Conservation (phyloP, 2,329 filamentous ascomycete genomes). For the Passalora sequoiae region DNA sequence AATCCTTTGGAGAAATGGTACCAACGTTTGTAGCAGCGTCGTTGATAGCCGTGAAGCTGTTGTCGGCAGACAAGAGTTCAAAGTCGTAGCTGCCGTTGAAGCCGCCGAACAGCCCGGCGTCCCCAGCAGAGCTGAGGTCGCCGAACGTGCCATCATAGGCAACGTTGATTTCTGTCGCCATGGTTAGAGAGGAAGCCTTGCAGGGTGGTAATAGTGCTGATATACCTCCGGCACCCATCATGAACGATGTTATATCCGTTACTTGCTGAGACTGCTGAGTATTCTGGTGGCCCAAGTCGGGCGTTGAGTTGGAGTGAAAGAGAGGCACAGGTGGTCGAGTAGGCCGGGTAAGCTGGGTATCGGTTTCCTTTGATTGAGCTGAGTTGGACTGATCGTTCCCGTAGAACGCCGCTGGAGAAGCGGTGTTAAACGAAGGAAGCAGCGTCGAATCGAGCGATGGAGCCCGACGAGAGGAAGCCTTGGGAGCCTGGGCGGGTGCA, state of each 20-base stretch:
- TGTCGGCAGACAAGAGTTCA: slow-evolving; percentile 4
- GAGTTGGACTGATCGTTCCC: slow-evolving; percentile 53
- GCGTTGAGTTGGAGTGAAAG: slow-evolving; percentile 51
- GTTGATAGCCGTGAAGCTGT: slow-evolving; percentile 40
- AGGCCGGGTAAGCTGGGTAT: slow-evolving; percentile 16
- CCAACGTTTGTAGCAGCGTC: slow-evolving; percentile 35
- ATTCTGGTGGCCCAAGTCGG: slow-evolving; percentile 21
- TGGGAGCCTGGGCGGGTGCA: slow-evolving; percentile 36
- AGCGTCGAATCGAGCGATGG: slow-evolving; percentile 50
- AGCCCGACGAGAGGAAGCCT: slow-evolving; percentile 43
- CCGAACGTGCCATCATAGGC: slow-evolving; percentile 45
- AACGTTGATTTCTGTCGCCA: slow-evolving; percentile 41
- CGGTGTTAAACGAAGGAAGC: slow-evolving; percentile 55
- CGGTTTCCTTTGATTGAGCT: slow-evolving; percentile 23
- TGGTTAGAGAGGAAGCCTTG: slow-evolving; percentile 23
- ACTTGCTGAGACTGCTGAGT: slow-evolving; percentile 40
- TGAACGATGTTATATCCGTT: slow-evolving; percentile 31
- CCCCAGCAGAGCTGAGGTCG: slow-evolving; percentile 36
- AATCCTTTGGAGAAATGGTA: slow-evolving; percentile 80
- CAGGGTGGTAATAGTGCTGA: slow-evolving; percentile 14
- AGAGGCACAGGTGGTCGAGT: slow-evolving; percentile 64
- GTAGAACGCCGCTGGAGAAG: slow-evolving; percentile 52
- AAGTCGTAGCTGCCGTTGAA: slow-evolving; percentile 13
- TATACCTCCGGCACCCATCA: slow-evolving; percentile 56
- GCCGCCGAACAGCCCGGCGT: slow-evolving; percentile 21